Evolutionary conservation across 2,329 filamentous ascomycete genomes (phyloP).

Genomic region (Trichoderma cornu-damae): DNA sequence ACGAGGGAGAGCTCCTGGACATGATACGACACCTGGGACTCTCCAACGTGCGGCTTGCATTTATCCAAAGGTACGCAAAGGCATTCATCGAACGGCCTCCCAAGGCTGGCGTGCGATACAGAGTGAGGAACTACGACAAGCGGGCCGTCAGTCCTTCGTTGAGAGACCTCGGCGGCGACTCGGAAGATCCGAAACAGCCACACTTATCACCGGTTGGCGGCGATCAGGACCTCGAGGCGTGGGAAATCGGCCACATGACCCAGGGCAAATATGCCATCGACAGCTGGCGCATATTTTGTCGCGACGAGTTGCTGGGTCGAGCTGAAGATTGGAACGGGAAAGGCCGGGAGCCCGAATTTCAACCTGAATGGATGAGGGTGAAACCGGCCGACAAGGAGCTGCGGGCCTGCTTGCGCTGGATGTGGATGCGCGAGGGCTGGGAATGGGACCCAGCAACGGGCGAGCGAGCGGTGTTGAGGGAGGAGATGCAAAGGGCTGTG

Average conservation of each 20-base stretch:
- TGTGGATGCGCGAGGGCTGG: slow-evolving; percentile 85
- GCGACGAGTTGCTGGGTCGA: slow-evolving; percentile 66
- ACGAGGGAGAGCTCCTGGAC: slow-evolving; percentile 46
- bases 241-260: slow-evolving; percentile 83
- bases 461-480: slow-evolving; percentile 48
- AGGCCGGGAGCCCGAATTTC: slow-evolving; percentile 50
- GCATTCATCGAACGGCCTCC: slow-evolving; percentile 64
- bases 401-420: slow-evolving; percentile 80
- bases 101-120: slow-evolving; percentile 48
- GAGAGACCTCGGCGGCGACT: slow-evolving; percentile 1
- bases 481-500: slow-evolving; percentile 52
- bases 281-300: slow-evolving; percentile 90
- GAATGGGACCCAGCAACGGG: slow-evolving; percentile 73
- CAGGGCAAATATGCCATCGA: slow-evolving; percentile 79
- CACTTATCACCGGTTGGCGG: neutral
- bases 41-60: slow-evolving; percentile 59
- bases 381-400: slow-evolving; percentile 80
- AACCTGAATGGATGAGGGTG: slow-evolving; percentile 89
- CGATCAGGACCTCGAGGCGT: slow-evolving; percentile 42
- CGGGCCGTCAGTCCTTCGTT: slow-evolving; percentile 29
- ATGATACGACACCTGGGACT: slow-evolving; percentile 69
- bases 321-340: slow-evolving; percentile 62
- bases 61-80: slow-evolving; percentile 65
- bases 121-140: slow-evolving; percentile 45
- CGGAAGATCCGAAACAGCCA: slow-evolving; percentile 4